Evolutionary conservation across 306 rosid genomes (phyloP).

Genomic region (Fagus sylvatica): DNA sequence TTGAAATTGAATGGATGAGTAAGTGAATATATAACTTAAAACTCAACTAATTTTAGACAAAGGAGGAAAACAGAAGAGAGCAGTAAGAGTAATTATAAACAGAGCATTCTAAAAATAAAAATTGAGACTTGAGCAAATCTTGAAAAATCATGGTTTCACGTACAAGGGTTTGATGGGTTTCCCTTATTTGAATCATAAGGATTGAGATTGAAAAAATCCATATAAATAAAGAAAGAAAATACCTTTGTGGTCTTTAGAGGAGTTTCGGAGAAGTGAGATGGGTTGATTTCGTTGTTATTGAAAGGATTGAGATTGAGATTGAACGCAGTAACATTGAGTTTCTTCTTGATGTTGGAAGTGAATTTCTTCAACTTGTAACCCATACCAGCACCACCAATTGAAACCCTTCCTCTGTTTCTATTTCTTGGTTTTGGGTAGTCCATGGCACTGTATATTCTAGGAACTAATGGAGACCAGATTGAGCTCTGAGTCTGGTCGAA

Average conservation of each 20-base stretch:
- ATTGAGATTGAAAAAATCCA: neutral
- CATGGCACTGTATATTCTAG: constrained; percentile 43
- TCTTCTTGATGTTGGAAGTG: constrained; percentile 50
- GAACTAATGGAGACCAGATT: constrained; percentile 84
- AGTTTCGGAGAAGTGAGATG: constrained; percentile 56
- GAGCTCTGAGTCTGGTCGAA: constrained; percentile 88
- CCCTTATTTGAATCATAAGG: no score
- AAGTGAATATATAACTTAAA: no score
- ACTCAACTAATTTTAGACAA: neutral
- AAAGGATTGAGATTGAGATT: no score
- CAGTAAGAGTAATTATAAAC: neutral
- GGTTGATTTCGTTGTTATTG: constrained; percentile 34
- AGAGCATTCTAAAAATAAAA: no score
- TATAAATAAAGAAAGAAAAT: neutral
- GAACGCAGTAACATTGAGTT: constrained; percentile 22
- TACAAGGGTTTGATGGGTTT: no score
- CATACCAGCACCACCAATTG: neutral
- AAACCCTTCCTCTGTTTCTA: no score
- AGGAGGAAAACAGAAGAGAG: neutral
- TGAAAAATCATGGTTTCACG: no score
- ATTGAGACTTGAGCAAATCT: neutral
- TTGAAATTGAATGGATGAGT: no score
- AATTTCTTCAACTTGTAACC: constrained; percentile 32
- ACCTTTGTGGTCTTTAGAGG: constrained; percentile 61
- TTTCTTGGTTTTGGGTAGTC: constrained; percentile 35